Evolutionary conservation across 2,329 filamentous ascomycete genomes (phyloP).

Genomic region (Claviceps digitariae): DNA sequence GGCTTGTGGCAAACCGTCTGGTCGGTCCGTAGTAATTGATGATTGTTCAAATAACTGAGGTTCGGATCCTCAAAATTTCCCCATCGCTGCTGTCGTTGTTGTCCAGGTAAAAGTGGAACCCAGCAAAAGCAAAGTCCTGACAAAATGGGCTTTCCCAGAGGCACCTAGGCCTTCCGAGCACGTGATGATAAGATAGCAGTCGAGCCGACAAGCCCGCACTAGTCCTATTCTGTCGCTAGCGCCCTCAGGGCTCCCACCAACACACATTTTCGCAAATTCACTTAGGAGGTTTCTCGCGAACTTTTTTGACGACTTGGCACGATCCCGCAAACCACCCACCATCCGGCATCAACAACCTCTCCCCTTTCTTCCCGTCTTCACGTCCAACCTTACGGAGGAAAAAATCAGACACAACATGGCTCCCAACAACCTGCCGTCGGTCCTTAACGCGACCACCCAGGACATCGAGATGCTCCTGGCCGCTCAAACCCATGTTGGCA

Average conservation of each 20-base stretch:
- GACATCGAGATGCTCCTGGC: conserved; percentile 99
- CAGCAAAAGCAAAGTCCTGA: neutral
- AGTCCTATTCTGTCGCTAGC: conserved; percentile 14
- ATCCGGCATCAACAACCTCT: conserved; percentile 11
- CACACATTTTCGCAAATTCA: conserved; percentile 28
- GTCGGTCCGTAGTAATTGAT: neutral
- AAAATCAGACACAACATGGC: conserved; percentile 71
- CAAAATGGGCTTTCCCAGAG: conserved; percentile 1
- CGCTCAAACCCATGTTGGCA: conserved; percentile 90
- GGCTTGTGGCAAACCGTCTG: neutral
- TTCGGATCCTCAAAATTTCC: conserved; percentile 22
- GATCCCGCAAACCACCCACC: conserved; percentile 9
- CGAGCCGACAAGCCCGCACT: conserved; percentile 7
- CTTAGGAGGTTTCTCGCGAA: conserved; percentile 25
- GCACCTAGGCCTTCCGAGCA: conserved; percentile 15
- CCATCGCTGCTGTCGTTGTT: neutral
- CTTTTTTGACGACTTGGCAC: conserved; percentile 21
- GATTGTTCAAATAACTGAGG: neutral
- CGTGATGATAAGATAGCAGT: conserved; percentile 14
- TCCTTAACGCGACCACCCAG: conserved; percentile 93
- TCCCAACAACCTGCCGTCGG: conserved; percentile 81
- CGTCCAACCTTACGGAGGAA: conserved; percentile 20
- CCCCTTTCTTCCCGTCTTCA: conserved; percentile 14
- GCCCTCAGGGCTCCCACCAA: conserved; percentile 20
- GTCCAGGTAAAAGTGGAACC: neutral